Base-by-base conservation (phyloP, 2,329 filamentous ascomycete genomes). In the Alternaria burnsii region DNA sequence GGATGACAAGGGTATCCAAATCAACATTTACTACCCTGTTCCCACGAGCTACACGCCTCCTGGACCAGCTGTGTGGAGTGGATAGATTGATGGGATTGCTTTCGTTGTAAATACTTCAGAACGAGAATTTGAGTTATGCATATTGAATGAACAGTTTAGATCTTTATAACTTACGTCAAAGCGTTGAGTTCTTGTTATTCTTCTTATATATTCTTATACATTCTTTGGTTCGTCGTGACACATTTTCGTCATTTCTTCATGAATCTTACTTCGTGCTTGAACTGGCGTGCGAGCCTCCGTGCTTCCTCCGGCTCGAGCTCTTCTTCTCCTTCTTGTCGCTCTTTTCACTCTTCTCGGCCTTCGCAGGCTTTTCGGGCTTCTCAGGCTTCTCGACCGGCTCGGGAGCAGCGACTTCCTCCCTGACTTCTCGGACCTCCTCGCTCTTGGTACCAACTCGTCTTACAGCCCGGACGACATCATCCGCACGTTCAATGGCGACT, bases 401-500 rank as follows among this genome's bases (percentile, higher is more conserved):
- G 0, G 44, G 44, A 24, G 41, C 47, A 20, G 7, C 10, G n/a
- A 40, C 34, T 24, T 58, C 58, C 36, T 58, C 48, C 14, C 47
- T 36, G 14, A 42, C 47, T 44, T 59, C 57, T 22, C 52, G 18
- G 4, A 46, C 44, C 14, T 24, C 44, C 18, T 61, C 58, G 24
- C 42, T 46, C 41, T 52, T 61, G 22, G 54, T 50, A 16, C 52
- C 54, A 7, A 61, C 57, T 7, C 58, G 46, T 46, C 58, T 44
- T 24, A 63, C 47, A 10, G 59, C 53, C n/a, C 53, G 51, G 6
- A 86, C 87, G 57, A 92, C 83, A 55, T 88, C 84, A 10, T 81
- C 79, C 3, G 86, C 86, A 57, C 84, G 84, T 12, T 86, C 86
- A 64, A 92, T 87, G 1, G 88, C 88, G 61, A 93, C 80, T 70